phyloP scores from a whole-genome alignment of 139 green algal genomes.

The Coelastrella sp. region DNA sequence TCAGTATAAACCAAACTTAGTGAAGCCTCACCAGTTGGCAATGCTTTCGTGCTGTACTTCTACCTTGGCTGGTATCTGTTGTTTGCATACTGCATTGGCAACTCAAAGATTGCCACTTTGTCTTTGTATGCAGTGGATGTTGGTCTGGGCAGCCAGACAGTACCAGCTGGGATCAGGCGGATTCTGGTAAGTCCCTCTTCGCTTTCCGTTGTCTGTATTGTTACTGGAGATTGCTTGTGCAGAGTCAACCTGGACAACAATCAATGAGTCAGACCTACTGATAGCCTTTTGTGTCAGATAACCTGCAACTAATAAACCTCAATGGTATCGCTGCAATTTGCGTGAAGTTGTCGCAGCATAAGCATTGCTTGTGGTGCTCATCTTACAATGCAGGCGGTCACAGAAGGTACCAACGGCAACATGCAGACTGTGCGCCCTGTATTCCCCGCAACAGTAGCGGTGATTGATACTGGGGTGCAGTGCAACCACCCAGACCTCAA shows the following conservation, averaged over 20 bases:
- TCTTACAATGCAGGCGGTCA: neutral
- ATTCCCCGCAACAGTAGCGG: neutral
- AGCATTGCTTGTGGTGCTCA: too few species aligned
- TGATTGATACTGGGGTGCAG: conserved; percentile 25
- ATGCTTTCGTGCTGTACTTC: too few species aligned
- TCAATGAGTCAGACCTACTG: too few species aligned
- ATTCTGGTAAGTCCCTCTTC: neutral
- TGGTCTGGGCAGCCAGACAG: neutral
- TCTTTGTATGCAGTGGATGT: conserved; percentile 32
- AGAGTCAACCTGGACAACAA: too few species aligned
- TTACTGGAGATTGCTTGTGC: neutral
- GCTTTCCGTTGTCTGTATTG: neutral
- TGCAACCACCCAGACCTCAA: conserved; percentile 36
- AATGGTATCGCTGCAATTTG: too few species aligned
- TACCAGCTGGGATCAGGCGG: neutral
- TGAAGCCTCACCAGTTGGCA: too few species aligned
- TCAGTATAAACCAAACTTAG: too few species aligned
- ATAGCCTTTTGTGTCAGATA: too few species aligned
- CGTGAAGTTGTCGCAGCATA: neutral
- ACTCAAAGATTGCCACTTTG: too few species aligned
- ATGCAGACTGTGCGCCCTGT: neutral
- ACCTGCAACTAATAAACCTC: neutral
- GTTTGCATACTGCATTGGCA: too few species aligned
- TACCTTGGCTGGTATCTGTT: too few species aligned
- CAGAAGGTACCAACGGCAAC: neutral